Base-by-base conservation (phyloP, 202 grass and related monocot genomes). In the Digitaria exilis region DNA sequence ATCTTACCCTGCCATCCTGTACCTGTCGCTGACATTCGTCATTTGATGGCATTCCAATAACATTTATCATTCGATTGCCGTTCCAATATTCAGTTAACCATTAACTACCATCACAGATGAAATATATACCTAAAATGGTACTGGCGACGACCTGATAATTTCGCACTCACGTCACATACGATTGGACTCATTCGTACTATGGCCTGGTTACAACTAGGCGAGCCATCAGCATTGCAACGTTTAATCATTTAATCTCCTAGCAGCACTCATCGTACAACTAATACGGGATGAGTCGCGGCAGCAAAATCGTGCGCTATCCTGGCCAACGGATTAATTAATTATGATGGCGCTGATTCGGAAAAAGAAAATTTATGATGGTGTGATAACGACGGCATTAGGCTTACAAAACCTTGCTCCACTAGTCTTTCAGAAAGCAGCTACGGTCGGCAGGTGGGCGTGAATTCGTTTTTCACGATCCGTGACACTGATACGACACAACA, bases 391-490 rank as follows among this genome's bases (percentile, higher is more conserved):
- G 9, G 18, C 3, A 34, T 25, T 16, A 57, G 48, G 41, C 43
- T 6, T 51, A 49, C 10, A 49, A 24, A 39, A 65, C 42, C 58
- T 50, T 11, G 25, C 39, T 9, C 24, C 24, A 42, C 34, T 28
- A 7, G 4, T 7, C 24, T 3, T 48, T 75, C 71, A 15, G 19
- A 57, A 75, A 57, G 31, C 32, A 41, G 48, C 16, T 11, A 35
- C 11, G 49, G 12, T 12, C 30, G 29, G 28, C 42, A 65, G 30
- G 37, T 9, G 37, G 7, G 30, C 37, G 9, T 4, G 30, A 63
- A 63, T 75, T 83, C 22, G 22, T 54, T 83, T 73, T 82, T 14
- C 68, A 9, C 42, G 25, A 32, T 17, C 41, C 39, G 19, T 77
- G 41, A 43, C 41, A 32, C 18, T 63, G 56, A 54, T 50, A 7